These are phyloP conservation scores for Plasmodium inui DNA, from an alignment of 169 alveolate genomes.

Conservation along the genomic window DNA sequence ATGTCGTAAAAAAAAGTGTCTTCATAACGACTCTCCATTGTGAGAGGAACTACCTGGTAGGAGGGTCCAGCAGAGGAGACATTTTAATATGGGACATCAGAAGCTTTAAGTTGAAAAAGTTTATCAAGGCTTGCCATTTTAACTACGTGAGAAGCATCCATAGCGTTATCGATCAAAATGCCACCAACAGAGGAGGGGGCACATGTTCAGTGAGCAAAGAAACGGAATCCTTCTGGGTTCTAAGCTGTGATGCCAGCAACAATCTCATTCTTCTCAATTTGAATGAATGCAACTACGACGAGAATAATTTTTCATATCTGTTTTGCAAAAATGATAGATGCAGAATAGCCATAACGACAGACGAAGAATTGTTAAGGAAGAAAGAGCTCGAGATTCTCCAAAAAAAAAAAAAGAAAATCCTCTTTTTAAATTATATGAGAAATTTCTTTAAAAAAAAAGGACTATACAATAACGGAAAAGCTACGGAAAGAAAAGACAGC, in stretches of 20 bases:
- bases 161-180: conserved; percentile 55
- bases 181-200: neutral
- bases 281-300: conserved; percentile 6
- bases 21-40: conserved; percentile 41
- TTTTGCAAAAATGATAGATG: conserved; percentile 73
- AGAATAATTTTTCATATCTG: neutral
- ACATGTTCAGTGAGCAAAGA: neutral
- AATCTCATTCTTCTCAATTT: conserved; percentile 38
- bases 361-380: conserved; percentile 16
- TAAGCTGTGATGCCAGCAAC: conserved; percentile 51
- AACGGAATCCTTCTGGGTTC: conserved; percentile 21
- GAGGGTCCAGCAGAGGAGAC: conserved; percentile 63
- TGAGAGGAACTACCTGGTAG: conserved; percentile 22
- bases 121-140: conserved; percentile 43
- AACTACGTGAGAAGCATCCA: conserved; percentile 60
- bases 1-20: neutral
- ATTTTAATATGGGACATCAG: conserved; percentile 47
- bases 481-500: conserved; percentile 8
- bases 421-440: conserved; percentile 22
- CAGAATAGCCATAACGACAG: conserved; percentile 13
- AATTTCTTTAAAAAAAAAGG: conserved; percentile 1
- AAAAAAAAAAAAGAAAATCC: neutral
- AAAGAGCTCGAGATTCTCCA: neutral
- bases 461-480: neutral
- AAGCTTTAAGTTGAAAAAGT: conserved; percentile 14